These are phyloP conservation scores for Xylariales sp. DNA, from an alignment of 2,329 filamentous ascomycete genomes.

Conservation along the genomic window DNA sequence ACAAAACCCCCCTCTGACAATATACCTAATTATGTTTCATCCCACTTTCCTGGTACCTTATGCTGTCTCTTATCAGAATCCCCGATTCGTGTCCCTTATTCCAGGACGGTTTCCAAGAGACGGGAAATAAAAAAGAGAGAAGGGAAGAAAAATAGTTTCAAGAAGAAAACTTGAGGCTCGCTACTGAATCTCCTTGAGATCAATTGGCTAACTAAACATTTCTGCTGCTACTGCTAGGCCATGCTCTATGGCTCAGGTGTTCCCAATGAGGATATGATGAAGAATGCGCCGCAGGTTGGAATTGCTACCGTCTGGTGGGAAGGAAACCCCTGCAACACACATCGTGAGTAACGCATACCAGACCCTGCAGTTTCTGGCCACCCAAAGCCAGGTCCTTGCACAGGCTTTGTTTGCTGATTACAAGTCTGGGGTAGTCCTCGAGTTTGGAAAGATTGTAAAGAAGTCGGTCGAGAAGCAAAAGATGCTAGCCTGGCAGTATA, in stretches of 20 bases:
- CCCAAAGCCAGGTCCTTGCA: too few relatives aligned
- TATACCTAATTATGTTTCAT: too few relatives aligned
- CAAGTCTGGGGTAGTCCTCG: constrained; percentile 55
- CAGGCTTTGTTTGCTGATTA: too few relatives aligned
- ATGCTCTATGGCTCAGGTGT: constrained; percentile 96
- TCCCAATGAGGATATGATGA: constrained; percentile 78
- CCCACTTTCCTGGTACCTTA: too few relatives aligned
- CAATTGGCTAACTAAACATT: neutral
- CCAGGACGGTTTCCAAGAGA: too few relatives aligned
- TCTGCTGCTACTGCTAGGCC: constrained; percentile 49
- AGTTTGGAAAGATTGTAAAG: constrained; percentile 85
- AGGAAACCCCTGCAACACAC: constrained; percentile 81
- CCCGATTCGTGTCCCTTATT: too few relatives aligned
- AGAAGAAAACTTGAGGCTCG: too few relatives aligned
- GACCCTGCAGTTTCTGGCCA: too few relatives aligned
- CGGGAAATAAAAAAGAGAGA: too few relatives aligned
- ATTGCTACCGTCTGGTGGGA: constrained; percentile 96
- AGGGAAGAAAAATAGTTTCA: too few relatives aligned
- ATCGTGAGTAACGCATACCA: constrained; percentile 56
- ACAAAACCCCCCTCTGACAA: too few relatives aligned
- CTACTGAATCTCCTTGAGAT: neutral
- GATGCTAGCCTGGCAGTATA: constrained; percentile 94
- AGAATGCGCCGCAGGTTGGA: constrained; percentile 84
- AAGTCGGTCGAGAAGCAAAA: constrained; percentile 72
- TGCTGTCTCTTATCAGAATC: too few relatives aligned